A percentile compares a stretch with the other conserved stretches of the same genome.
These are phyloP conservation scores for Xanthoconium stramineum DNA, from an alignment of 768 basidiomycete genomes.

Conservation along the genomic window DNA sequence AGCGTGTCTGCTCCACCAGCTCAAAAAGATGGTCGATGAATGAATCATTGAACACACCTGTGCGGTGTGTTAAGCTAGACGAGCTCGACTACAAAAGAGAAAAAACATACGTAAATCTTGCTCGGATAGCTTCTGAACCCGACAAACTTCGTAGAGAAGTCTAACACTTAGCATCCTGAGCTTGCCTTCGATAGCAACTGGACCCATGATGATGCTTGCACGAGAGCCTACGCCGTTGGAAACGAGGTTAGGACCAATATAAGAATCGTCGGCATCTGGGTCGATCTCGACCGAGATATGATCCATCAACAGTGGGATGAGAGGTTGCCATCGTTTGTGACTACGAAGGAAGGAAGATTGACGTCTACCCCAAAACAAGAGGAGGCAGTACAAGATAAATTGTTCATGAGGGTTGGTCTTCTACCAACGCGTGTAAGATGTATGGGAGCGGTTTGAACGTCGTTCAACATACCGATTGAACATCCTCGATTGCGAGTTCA, in stretches of 20 bases:
- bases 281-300: constrained; percentile 81
- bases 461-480: constrained; percentile 51
- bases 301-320: constrained; percentile 82
- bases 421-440: constrained; percentile 34
- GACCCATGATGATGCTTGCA: constrained; percentile 39
- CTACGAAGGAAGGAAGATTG: constrained; percentile 70
- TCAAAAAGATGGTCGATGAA: constrained; percentile 92
- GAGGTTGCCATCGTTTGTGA: constrained; percentile 77
- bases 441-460: background rate
- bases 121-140: constrained; percentile 78
- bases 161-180: constrained; percentile 67
- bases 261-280: constrained; percentile 62
- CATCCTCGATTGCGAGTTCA: constrained; percentile 70
- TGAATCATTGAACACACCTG: constrained; percentile 75
- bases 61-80: constrained; percentile 2
- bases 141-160: constrained; percentile 88
- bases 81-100: background rate
- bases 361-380: constrained; percentile 73
- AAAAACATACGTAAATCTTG: constrained; percentile 71
- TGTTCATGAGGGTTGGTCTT: constrained; percentile 84
- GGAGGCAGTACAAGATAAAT: constrained; percentile 72
- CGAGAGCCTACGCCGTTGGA: constrained; percentile 26
- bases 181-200: constrained; percentile 80
- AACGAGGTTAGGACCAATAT: constrained; percentile 39
- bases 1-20: constrained; percentile 87